A percentile compares a stretch with the other conserved stretches of the same genome.
phyloP scores from a whole-genome alignment of 2,329 filamentous ascomycete genomes.

The Colletotrichum shisoi region DNA sequence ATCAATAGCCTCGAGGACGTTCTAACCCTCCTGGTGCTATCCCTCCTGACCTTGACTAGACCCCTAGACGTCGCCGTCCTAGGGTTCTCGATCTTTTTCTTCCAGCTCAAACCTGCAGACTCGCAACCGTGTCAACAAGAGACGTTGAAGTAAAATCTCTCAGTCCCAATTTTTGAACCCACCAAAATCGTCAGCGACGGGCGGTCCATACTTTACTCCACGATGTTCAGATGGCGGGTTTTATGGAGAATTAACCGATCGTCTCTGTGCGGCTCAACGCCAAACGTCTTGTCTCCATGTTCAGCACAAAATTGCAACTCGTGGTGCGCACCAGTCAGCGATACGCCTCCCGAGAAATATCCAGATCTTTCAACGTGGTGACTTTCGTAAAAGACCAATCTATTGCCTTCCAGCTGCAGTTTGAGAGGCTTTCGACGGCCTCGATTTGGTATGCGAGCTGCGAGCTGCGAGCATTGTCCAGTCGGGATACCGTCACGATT shows the following conservation, averaged over 20 bases:
- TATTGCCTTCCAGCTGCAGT: neutral
- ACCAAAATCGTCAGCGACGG: neutral
- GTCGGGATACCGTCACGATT: no score
- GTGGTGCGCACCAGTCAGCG: neutral
- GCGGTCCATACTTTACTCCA: slow-evolving; percentile 12
- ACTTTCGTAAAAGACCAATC: neutral
- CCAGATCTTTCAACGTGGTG: no score
- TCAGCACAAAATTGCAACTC: no score
- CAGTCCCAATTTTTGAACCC: slow-evolving; percentile 15
- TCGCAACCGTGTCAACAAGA: neutral
- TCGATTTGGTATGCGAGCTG: neutral
- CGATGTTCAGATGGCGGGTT: slow-evolving; percentile 1
- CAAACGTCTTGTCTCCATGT: neutral
- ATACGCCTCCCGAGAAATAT: neutral
- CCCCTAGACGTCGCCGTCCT: neutral
- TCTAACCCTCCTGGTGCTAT: no score
- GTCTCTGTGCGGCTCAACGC: neutral
- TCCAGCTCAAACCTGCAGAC: neutral
- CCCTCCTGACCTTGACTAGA: no score
- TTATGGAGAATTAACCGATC: slow-evolving; percentile 10
- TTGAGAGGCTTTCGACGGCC: neutral
- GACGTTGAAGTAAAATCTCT: neutral
- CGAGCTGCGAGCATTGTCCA: no score
- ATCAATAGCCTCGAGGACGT: no score
- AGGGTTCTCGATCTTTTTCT: neutral